Percentiles rank a stretch among this genome's conserved stretches.
Conservation (phyloP, 495 filamentous ascomycete genomes). For the Aspergillus nanangensis region DNA sequence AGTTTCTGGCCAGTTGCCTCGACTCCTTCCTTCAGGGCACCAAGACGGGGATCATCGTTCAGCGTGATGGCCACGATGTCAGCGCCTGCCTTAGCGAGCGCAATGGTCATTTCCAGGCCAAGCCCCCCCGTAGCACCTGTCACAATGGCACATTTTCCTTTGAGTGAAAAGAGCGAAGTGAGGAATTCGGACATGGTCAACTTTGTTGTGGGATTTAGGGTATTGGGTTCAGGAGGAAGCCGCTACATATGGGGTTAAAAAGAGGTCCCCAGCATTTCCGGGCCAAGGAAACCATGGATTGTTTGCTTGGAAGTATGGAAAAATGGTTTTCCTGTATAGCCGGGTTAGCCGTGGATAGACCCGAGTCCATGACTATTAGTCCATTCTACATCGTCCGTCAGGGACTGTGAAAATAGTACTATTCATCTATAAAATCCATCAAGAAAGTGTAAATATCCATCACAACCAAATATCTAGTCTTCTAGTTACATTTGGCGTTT, state of each 20-base stretch:
- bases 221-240: too few relatives aligned
- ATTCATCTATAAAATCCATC: too few relatives aligned
- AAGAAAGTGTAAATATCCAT: too few relatives aligned
- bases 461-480: too few relatives aligned
- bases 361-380: neutral
- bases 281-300: neutral
- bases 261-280: neutral
- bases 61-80: neutral
- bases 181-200: neutral
- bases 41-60: neutral
- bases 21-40: neutral
- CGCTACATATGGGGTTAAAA: too few relatives aligned
- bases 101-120: slow-evolving; percentile 4
- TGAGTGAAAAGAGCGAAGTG: slow-evolving; percentile 4
- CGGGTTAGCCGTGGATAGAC: neutral
- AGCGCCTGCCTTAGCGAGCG: slow-evolving; percentile 7
- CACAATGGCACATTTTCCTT: slow-evolving; percentile 4
- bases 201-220: too few relatives aligned
- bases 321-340: neutral
- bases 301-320: too few relatives aligned
- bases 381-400: neutral
- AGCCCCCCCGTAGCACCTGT: slow-evolving; percentile 5
- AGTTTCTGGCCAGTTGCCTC: neutral
- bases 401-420: neutral
- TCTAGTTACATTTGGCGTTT: too few relatives aligned